Percentiles rank a stretch among this genome's conserved stretches.
phyloP scores from a whole-genome alignment of 331 rosid genomes.

The Rhamnella rubrinervis region DNA sequence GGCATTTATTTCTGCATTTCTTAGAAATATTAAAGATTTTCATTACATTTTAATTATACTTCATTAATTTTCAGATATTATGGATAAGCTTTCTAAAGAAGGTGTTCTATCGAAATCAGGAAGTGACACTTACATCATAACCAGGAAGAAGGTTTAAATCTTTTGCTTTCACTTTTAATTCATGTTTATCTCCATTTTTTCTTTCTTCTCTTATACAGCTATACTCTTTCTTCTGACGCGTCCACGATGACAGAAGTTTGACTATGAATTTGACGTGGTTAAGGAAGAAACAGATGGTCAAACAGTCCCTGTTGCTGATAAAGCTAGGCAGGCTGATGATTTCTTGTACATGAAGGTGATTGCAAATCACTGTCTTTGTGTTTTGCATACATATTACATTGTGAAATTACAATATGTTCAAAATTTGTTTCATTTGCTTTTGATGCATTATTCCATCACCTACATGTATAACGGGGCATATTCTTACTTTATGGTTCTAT shows the following conservation, averaged over 20 bases:
- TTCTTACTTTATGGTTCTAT: conserved; percentile 5
- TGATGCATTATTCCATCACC: too few relatives aligned
- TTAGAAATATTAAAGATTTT: conserved; percentile 5
- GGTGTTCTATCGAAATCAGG: conserved; percentile 61
- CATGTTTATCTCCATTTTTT: conserved; percentile 2
- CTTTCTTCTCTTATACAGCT: conserved; percentile 4
- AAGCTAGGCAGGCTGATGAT: conserved; percentile 46
- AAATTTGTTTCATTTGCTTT: too few relatives aligned
- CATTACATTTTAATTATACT: conserved; percentile 22
- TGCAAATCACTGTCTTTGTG: not conserved
- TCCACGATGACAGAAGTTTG: conserved; percentile 46
- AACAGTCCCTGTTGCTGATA: conserved; percentile 32
- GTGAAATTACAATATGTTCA: not conserved
- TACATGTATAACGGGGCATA: not conserved
- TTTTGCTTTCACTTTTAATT: conserved; percentile 2
- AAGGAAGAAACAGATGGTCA: conserved; percentile 69
- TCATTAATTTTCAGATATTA: conserved; percentile 55
- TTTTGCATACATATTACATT: not conserved
- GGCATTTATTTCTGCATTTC: conserved; percentile 10
- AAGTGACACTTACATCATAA: conserved; percentile 60
- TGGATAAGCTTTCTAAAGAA: conserved; percentile 67
- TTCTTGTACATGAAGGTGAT: conserved; percentile 70
- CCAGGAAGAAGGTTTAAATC: conserved; percentile 52
- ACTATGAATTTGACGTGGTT: conserved; percentile 62
- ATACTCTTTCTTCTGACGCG: conserved; percentile 7